These are phyloP conservation scores for Hibiscus syriacus DNA, from an alignment of 345 rosid genomes.

Conservation along the genomic window DNA sequence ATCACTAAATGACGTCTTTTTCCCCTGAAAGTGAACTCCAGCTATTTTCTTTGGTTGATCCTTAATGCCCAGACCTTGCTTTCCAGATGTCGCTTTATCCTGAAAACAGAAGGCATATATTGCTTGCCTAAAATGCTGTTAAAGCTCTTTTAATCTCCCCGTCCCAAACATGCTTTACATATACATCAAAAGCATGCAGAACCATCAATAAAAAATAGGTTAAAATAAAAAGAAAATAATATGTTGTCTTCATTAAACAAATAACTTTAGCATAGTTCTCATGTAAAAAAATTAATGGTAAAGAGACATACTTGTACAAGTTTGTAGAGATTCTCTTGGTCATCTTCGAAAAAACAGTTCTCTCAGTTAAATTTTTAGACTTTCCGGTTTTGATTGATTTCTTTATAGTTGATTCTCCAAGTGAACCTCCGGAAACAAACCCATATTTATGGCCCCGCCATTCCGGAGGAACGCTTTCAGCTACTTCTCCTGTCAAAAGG, in stretches of 20 bases:
- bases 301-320: slow-evolving; percentile 62
- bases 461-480: slow-evolving; percentile 42
- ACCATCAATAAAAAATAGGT: background rate
- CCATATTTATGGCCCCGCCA: slow-evolving; percentile 93
- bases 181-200: background rate
- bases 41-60: slow-evolving; percentile 71
- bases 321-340: slow-evolving; percentile 96
- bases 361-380: slow-evolving; percentile 27
- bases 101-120: slow-evolving; percentile 12
- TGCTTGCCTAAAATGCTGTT: background rate
- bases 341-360: slow-evolving; percentile 72
- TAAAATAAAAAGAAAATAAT: background rate
- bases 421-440: slow-evolving; percentile 88
- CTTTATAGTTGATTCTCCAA: slow-evolving; percentile 61
- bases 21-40: slow-evolving; percentile 71
- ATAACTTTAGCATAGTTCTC: too few relatives aligned
- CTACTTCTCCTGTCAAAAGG: slow-evolving; percentile 36
- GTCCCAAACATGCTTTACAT: background rate
- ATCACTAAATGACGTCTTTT: slow-evolving; percentile 55
- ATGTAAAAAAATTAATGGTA: too few relatives aligned
- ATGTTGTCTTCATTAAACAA: background rate
- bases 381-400: slow-evolving; percentile 32
- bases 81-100: slow-evolving; percentile 92
- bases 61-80: slow-evolving; percentile 92
- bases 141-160: background rate